Base-by-base conservation (phyloP, 805 yeast genomes). In the Spathaspora passalidarum region DNA sequence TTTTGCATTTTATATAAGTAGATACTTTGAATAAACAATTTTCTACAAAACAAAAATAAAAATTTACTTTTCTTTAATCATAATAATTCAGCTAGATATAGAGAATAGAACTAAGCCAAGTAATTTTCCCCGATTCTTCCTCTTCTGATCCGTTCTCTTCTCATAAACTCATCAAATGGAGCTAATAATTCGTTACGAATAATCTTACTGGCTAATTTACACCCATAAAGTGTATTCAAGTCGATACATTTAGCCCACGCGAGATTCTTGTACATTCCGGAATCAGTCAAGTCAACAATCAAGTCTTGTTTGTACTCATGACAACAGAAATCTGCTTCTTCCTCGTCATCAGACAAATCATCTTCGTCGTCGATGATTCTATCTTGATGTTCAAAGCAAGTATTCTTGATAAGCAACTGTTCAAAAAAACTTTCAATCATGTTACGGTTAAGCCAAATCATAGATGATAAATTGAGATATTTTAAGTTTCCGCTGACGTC, bases 401-500 rank as follows among this genome's bases (percentile, higher is more conserved):
- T 35, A 7, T 39, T 45, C 13, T 48, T 48, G 0, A 57, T 54
- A 7, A 62, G 48, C 46, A 68, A 62, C 22, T 61, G 58, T 9
- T 61, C 49, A 55, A 80, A 61, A 41, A 62, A 71, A 44, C 61
- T 46, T 57, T 62, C 57, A 52, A 71, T 60, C 43, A 65, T 44
- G 45, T 52, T 69, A 54, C 66, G 75, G 55, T 63, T 72, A 32
- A 73, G 58, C 82, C 79, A 80, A 44, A 74, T 71, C 61, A 72
- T 72, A 7, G 75, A 75, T 19, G 68, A 63, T 53, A 76, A 60
- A 47, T 71, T 69, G 51, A 75, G 61, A 41, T 60, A 67, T 49
- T 47, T 61, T 46, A 80, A 57, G 38, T 56, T 59, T 25, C 48
- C 49, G 5, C 47, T 42, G 14, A 44, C 32, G 20, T 47, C 45